Percentiles rank a stretch among this genome's conserved stretches.
Evolutionary conservation across 768 basidiomycete genomes (phyloP).

Genomic region (Termitomyces sp.): DNA sequence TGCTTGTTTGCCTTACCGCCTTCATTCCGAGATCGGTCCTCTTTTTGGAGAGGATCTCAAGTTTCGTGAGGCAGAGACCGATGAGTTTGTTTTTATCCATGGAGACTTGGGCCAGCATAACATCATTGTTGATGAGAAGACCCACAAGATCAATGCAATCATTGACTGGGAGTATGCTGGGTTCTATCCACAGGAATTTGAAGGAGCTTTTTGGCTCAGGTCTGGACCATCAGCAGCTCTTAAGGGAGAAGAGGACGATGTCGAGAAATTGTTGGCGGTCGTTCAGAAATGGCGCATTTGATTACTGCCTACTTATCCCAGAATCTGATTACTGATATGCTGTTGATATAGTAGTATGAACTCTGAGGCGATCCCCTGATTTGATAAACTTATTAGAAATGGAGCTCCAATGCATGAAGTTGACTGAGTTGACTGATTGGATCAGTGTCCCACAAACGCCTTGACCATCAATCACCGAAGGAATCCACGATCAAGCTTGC

Average conservation of each 20-base stretch:
- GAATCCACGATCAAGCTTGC: too few relatives aligned
- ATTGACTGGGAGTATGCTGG: neutral
- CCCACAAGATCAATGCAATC: neutral
- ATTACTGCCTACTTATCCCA: too few relatives aligned
- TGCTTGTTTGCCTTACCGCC: neutral
- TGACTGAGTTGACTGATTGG: too few relatives aligned
- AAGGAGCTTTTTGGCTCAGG: neutral
- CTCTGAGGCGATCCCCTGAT: too few relatives aligned
- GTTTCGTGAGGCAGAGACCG: neutral
- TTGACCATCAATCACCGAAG: too few relatives aligned
- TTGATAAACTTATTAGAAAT: too few relatives aligned
- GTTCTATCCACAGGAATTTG: neutral
- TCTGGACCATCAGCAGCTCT: neutral
- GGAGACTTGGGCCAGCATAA: neutral
- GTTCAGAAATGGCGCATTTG: neutral
- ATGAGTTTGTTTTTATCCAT: neutral
- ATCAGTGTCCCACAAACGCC: too few relatives aligned
- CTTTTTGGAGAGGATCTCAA: neutral
- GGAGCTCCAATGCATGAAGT: too few relatives aligned
- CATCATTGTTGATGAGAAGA: neutral
- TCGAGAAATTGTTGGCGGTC: neutral
- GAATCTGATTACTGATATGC: too few relatives aligned
- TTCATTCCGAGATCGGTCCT: neutral
- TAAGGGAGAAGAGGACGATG: neutral
- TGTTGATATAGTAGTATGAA: too few relatives aligned